phyloP scores from a whole-genome alignment of 202 grass and related monocot species.

The Bolboschoenoplectus hybrid region DNA sequence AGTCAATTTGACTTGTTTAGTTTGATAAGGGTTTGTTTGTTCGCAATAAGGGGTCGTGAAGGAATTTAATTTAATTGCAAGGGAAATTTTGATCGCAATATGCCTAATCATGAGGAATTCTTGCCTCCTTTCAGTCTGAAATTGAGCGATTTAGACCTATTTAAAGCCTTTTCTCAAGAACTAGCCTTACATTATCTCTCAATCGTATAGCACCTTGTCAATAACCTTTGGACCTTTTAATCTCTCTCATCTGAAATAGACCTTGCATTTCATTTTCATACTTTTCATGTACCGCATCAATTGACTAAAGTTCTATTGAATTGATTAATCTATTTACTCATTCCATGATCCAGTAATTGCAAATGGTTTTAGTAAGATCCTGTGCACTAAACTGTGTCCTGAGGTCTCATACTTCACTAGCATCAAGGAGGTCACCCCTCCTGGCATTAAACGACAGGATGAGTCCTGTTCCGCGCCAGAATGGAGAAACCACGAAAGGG shows the following conservation, averaged over 20 bases:
- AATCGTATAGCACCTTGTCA: not conserved
- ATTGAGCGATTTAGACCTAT: not conserved
- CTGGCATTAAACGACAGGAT: not conserved
- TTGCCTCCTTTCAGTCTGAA: not conserved
- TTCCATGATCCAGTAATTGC: conserved; percentile 47
- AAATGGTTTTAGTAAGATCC: conserved; percentile 57
- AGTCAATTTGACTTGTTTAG: not conserved
- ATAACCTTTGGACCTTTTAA: not conserved
- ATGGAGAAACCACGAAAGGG: conserved; percentile 36
- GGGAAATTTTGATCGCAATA: not conserved
- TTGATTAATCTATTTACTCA: not conserved
- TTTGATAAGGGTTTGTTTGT: not conserved
- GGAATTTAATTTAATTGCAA: conserved; percentile 4
- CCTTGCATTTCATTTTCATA: not conserved
- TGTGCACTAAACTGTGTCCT: conserved; percentile 61
- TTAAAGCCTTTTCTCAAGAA: not conserved
- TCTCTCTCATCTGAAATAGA: not conserved
- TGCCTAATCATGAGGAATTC: not conserved
- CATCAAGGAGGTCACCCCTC: conserved; percentile 35
- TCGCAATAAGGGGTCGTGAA: not conserved
- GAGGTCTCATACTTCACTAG: conserved; percentile 59
- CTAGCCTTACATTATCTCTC: not conserved
- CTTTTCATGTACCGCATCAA: not conserved
- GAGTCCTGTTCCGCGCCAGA: conserved; percentile 43
- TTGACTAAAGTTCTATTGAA: not conserved